A percentile compares a stretch with the other conserved stretches of the same genome.
These are phyloP conservation scores for Nectriaceae sp. DNA, from an alignment of 2,329 filamentous ascomycete species.

Conservation along the genomic window DNA sequence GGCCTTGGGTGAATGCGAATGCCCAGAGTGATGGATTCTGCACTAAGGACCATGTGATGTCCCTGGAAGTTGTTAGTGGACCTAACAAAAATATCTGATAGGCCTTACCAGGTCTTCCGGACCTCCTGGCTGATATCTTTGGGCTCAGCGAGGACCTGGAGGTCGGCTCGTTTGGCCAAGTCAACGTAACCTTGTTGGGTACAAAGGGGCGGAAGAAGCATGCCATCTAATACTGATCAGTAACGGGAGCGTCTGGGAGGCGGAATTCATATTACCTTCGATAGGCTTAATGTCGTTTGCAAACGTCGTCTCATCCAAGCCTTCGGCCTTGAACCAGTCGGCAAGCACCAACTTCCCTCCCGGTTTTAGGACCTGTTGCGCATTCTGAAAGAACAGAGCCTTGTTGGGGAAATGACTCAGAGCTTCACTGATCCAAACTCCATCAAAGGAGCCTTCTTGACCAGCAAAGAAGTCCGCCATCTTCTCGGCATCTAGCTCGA, in stretches of 20 bases:
- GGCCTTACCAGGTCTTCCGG: slow-evolving; percentile 57
- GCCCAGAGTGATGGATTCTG: slow-evolving; percentile 63
- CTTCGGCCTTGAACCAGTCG: slow-evolving; percentile 62
- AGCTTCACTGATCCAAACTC: slow-evolving; percentile 64
- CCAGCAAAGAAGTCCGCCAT: slow-evolving; percentile 55
- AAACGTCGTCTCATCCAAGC: slow-evolving; percentile 45
- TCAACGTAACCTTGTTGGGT: slow-evolving; percentile 55
- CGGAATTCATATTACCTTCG: slow-evolving; percentile 42
- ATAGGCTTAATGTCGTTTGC: slow-evolving; percentile 59
- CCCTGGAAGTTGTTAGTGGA: slow-evolving; percentile 40
- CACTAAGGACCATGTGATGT: slow-evolving; percentile 62
- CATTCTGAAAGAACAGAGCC: slow-evolving; percentile 57
- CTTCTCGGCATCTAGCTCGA: slow-evolving; percentile 63
- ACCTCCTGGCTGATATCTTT: slow-evolving; percentile 61
- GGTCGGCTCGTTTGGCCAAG: slow-evolving; percentile 49
- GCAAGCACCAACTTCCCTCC: slow-evolving; percentile 58
- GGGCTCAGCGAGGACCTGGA: slow-evolving; percentile 46
- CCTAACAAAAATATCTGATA: neutral
- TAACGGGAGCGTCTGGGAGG: neutral
- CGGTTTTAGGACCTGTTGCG: slow-evolving; percentile 46
- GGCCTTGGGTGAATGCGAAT: slow-evolving; percentile 60
- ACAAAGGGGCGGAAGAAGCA: slow-evolving; percentile 60
- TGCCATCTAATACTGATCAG: slow-evolving; percentile 47
- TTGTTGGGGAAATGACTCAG: slow-evolving; percentile 63
- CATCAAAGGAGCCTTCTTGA: slow-evolving; percentile 47